These are phyloP conservation scores for Aspergillus uvarum DNA, from an alignment of 2,329 filamentous ascomycete species.

Conservation along the genomic window DNA sequence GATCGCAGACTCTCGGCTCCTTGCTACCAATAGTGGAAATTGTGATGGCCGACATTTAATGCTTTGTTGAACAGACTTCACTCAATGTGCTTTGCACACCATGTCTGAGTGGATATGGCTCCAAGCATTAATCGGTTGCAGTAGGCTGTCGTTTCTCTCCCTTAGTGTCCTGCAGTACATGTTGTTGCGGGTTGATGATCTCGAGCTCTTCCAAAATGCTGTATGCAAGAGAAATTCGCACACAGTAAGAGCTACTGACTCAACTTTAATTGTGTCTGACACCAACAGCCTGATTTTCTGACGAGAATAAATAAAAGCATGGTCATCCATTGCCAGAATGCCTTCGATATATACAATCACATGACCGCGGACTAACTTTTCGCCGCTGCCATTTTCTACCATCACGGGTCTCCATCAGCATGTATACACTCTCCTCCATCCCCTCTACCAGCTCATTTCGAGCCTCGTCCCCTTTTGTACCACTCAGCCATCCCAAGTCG, in stretches of 20 bases:
- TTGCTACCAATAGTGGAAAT: not conserved
- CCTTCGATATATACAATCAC: not conserved
- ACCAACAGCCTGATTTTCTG: too few relatives aligned
- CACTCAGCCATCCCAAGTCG: not conserved
- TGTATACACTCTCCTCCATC: constrained; percentile 2
- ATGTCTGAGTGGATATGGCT: too few relatives aligned
- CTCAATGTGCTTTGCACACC: not conserved
- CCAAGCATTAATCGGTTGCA: too few relatives aligned
- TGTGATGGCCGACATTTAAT: not conserved
- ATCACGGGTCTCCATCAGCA: not conserved
- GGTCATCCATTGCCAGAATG: not conserved
- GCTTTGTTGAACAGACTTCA: not conserved
- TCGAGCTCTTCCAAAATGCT: too few relatives aligned
- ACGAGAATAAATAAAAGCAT: not conserved
- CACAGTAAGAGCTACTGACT: too few relatives aligned
- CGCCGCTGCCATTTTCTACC: constrained; percentile 4
- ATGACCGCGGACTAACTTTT: constrained; percentile 2
- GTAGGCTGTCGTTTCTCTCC: too few relatives aligned
- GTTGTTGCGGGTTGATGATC: too few relatives aligned
- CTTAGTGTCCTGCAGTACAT: too few relatives aligned
- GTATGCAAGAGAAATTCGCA: too few relatives aligned
- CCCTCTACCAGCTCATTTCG: not conserved
- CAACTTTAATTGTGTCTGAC: too few relatives aligned
- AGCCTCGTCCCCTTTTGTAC: not conserved
- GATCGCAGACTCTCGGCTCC: not conserved